Evolutionary conservation across 192 early-diverging fungal genomes (phyloP), one percentile per base, ranked within the genome.

Genomic region (Entrophospora sp.): DNA sequence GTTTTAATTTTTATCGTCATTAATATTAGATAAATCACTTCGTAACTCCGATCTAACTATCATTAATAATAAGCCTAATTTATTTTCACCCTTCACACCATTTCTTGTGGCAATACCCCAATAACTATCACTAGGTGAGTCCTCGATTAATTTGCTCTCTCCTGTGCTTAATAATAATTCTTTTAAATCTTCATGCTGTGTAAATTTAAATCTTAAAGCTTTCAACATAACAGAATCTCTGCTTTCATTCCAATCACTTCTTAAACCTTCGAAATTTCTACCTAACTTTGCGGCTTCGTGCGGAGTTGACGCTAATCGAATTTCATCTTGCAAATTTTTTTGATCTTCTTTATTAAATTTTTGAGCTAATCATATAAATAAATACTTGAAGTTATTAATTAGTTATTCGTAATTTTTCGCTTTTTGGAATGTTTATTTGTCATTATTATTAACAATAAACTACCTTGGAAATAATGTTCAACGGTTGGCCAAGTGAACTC

Each of bases 401-500:
- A 40, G 8, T 40, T 40, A 13, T 13, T 13, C 8, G 37, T 13
- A 40, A 40, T 13, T 40, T 40, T 40, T 13, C 37, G 14, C n/a
- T n/a, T n/a, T n/a, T n/a, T n/a, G n/a, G n/a, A n/a, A n/a, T n/a
- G n/a, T n/a, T n/a, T n/a, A n/a, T n/a, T n/a, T n/a, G n/a, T n/a
- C n/a, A n/a, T n/a, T n/a, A n/a, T n/a, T n/a, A n/a, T n/a, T 13
- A 40, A 13, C 13, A 12, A 76, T 68, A 70, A 70, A 65, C 66
- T 64, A 22, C 68, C 75, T 57, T 77, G 75, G 32, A 77, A 77
- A 53, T 77, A 77, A 35, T 77, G 75, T 34, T 77, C 75, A 3
- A 66, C 69, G 9, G 75, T 77, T 2, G 71, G 66, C 69, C 72
- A 77, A 28, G 35, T 43, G 16, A 31, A 31, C 2, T 67, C 74